Evolutionary conservation across 768 basidiomycete genomes (phyloP), one percentile per base, ranked within the genome.

Genomic region (Hygrocybe punicea): DNA sequence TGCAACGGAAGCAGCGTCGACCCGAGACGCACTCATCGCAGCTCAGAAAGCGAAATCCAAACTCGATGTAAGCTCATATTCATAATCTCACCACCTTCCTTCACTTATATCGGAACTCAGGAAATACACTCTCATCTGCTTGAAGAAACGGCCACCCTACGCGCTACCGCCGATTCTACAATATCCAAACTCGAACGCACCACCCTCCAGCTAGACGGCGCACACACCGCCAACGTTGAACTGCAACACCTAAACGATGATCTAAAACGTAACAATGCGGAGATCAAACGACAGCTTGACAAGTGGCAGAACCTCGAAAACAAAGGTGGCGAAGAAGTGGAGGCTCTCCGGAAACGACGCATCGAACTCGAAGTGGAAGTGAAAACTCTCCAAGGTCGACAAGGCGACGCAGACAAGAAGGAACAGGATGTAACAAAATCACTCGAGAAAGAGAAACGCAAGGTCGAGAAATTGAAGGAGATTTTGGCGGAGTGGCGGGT

Each of bases 241-340:
- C 75, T 89, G 36, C 78, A 85, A 57, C 78, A 77, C 45, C 65
- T 74, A 34, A 80, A 84, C 53, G 79, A 82, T 40, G 86, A 88
- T 39, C 76, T 83, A 21, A 80, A 82, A 58, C 80, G 83, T 6
- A 76, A 77, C 9, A 80, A 79, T 48, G 69, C 71, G 4, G 80
- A 86, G 40, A 72, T 89, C 36, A 78, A 80, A 50, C 78, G 79
- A 14, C 89, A 91, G 62, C 71, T 91, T 8, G 80, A 81, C 40
- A 82, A 85, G 63, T 89, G 86, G 87, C 78, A 87, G 63, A 78
- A 69, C 24, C 68, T 89, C 16, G 89, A 90, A 63, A 83, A 73
- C 24, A 84, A 82, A 48, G 86, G 83, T 47, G 83, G 79, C 10
- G 80, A 74, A 16, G 84, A 87, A 33, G 73, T 79, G 8, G 87